Evolutionary conservation across 768 basidiomycete species (phyloP), one percentile per base, ranked within the genome.

Genomic region (Trichaptum fuscoviolaceum): DNA sequence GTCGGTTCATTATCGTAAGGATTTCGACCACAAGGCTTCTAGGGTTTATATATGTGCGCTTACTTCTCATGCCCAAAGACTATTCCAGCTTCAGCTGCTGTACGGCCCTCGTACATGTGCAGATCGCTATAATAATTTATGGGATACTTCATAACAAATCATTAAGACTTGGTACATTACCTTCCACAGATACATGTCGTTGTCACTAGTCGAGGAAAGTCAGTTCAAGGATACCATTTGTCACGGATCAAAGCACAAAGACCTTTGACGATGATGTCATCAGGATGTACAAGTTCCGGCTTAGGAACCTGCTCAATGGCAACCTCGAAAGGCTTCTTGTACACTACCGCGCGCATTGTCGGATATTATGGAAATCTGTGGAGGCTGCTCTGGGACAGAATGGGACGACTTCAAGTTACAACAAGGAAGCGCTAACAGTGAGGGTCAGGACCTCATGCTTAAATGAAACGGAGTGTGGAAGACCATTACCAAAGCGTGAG

Each of bases 101-200:
- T 84, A 65, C 84, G 82, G 17, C 84, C 84, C 73, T 85, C 83
- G 69, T 85, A 85, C 84, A 85, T 84, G 69, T 85, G 84, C 64
- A 85, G 70, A 67, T 85, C 84, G 62, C 83, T 84, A 66, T 0
- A 36, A 9, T 6, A 23, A 52, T 42, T 24, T 27, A 26, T 35
- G 52, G 35, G 65, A 17, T 24, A 57, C 26, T 20, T 62, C 36
- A 9, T 57, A 42, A 25, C 25, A 58, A 20, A 58, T 9, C 20
- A 35, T 18, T 27, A 42, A 34, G 9, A 59, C 25, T 34, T 20
- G 26, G 57, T 17, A 23, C 63, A 15, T 26, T 64, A 81, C 82
- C 83, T 84, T 67, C 83, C 83, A 65, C 83, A 84, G 66, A 84
- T 83, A 66, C 82, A 83, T 58, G 81, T 78, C 4, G 82, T 84